These are phyloP conservation scores for Platismatia glauca DNA, from an alignment of 495 filamentous ascomycete genomes.

Conservation along the genomic window DNA sequence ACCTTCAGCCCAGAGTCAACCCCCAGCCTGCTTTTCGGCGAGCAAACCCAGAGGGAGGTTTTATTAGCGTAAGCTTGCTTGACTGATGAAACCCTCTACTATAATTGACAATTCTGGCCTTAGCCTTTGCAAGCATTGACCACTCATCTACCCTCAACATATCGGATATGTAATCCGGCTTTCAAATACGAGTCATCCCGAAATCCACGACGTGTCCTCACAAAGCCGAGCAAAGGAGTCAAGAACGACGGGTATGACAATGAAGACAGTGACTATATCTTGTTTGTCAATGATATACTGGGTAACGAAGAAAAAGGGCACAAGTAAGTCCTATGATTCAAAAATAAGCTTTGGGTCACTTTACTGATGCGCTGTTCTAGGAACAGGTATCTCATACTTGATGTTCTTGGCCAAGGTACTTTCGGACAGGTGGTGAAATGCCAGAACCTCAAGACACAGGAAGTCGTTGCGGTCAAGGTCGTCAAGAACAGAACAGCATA, in stretches of 20 bases:
- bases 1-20: slow-evolving; percentile 77
- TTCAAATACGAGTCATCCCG: slow-evolving; percentile 99
- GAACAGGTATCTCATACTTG: slow-evolving; percentile 97
- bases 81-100: slow-evolving; percentile 8
- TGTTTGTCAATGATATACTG: slow-evolving; percentile 98
- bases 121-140: slow-evolving; percentile 96
- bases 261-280: slow-evolving; percentile 97
- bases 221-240: slow-evolving; percentile 97
- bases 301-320: slow-evolving; percentile 96
- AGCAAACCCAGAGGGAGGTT: slow-evolving; percentile 94
- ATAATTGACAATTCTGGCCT: slow-evolving; percentile 3
- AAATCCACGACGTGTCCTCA: slow-evolving; percentile 90
- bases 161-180: slow-evolving; percentile 93
- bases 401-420: slow-evolving; percentile 95
- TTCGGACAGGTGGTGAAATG: slow-evolving; percentile 99
- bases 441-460: slow-evolving; percentile 94
- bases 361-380: not conserved
- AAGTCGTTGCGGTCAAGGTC: slow-evolving; percentile 98
- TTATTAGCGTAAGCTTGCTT: slow-evolving; percentile 75
- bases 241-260: slow-evolving; percentile 99
- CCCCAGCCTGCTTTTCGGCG: slow-evolving; percentile 81
- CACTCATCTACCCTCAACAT: slow-evolving; percentile 84
- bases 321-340: slow-evolving; percentile 37
- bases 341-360: not conserved
- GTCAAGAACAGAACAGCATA: slow-evolving; percentile 99